Conservation (phyloP, 495 filamentous ascomycete species). For the Delitschia confertaspora region DNA sequence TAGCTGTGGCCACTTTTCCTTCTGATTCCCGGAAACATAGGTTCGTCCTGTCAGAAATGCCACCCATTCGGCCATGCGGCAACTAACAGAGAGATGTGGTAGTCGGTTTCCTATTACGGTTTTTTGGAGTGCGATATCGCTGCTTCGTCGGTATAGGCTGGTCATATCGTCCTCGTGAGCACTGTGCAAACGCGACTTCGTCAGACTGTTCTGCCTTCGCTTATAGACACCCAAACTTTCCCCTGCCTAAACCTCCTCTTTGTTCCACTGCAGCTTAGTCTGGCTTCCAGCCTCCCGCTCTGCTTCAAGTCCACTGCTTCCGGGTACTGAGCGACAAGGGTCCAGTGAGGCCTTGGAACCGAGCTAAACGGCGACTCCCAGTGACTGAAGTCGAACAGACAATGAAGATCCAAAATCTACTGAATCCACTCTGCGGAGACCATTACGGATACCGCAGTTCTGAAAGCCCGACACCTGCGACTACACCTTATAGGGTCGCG, state of each 20-base stretch:
- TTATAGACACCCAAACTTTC: slow-evolving; percentile 22
- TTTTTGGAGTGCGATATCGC: slow-evolving; percentile 12
- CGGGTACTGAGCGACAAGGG: slow-evolving; percentile 20
- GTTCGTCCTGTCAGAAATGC: too few species aligned
- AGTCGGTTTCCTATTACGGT: too few species aligned
- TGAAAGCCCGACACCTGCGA: slow-evolving; percentile 7
- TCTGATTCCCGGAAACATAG: too few species aligned
- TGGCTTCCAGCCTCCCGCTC: slow-evolving; percentile 13
- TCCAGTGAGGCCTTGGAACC: too few species aligned
- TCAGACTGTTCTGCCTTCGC: slow-evolving; percentile 10
- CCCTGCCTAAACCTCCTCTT: slow-evolving; percentile 8
- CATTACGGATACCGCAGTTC: slow-evolving; percentile 8
- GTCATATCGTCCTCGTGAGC: slow-evolving; percentile 23
- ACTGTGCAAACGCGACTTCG: slow-evolving; percentile 20
- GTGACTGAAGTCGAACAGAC: too few species aligned
- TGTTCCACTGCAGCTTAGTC: slow-evolving; percentile 23
- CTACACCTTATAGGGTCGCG: slow-evolving; percentile 1
- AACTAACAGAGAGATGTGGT: too few species aligned
- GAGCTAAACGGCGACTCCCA: too few species aligned
- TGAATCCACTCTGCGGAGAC: slow-evolving; percentile 23
- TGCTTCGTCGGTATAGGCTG: slow-evolving; percentile 22
- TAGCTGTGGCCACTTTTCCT: too few species aligned
- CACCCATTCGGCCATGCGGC: too few species aligned
- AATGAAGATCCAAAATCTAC: slow-evolving; percentile 29
- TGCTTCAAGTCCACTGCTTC: slow-evolving; percentile 17